Evolutionary conservation across 2,329 filamentous ascomycete genomes (phyloP), one percentile per base, ranked within the genome.

Genomic region (Aspergillus fumigatiaffinis): DNA sequence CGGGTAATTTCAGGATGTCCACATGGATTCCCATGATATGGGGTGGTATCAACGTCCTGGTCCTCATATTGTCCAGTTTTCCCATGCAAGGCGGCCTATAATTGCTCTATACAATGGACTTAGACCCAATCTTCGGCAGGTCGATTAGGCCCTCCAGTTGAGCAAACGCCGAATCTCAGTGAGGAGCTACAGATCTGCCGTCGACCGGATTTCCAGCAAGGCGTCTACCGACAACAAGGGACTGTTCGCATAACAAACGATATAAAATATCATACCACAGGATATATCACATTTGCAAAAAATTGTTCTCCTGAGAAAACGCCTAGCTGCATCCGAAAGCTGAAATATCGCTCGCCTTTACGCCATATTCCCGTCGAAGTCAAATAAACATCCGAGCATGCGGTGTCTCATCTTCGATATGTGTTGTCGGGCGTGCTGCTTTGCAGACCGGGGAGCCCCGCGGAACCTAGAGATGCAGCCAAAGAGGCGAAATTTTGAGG

Each of bases 1-100:
- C 88, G 2, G 92, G 91, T 47, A 91, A 88, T 74, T 96, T 93
- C 71, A 82, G 87, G 67, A 94, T 96, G 91, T 93, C 91, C 49
- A 96, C 92, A 0, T 96, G 92, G 92, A 90, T 96, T 52, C 92
- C 92, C 0, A 89, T 94, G 68, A 83, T 92, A 23, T 96, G 92
- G 92, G 90, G 86, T 1, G 82, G 90, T 69, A 88, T 93, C 72
- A 96, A 91, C 71, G 87, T 93, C 9, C 73, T 96, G 50, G 83
- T 95, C 29, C 79, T 97, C 49, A 86, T 96, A 51, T 80, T 96
- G 60, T 94, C 91, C 4, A 94, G 91, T 3, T 96, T 96, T 72
- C 90, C 91, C n/a, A 92, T 96, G 52, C 91, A 95, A 70, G 91
- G 92, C 51, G 92, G 90, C 42, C 80, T 96, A 60, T 96, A 75